phyloP scores from a whole-genome alignment of 2,329 filamentous ascomycete genomes.

The Ophiocordyceps sinensis region DNA sequence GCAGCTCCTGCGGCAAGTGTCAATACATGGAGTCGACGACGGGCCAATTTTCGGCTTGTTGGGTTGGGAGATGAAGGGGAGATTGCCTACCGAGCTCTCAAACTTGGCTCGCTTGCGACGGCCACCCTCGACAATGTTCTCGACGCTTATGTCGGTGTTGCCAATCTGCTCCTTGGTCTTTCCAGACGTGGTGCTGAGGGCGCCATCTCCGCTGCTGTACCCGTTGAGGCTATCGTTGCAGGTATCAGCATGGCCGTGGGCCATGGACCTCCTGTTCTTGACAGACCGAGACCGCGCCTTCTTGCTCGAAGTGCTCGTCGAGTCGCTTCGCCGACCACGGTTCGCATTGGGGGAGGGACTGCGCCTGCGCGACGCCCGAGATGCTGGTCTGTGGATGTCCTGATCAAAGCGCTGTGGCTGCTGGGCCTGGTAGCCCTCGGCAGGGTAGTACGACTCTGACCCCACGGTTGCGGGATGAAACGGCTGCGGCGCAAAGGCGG shows the following conservation, averaged over 20 bases:
- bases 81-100: slow-evolving; percentile 78
- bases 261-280: slow-evolving; percentile 46
- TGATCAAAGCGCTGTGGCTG: slow-evolving; percentile 40
- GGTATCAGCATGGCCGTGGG: slow-evolving; percentile 39
- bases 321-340: slow-evolving; percentile 63
- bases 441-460: slow-evolving; percentile 29
- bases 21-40: neutral
- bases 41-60: neutral
- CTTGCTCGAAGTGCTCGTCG: slow-evolving; percentile 46
- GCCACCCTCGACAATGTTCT: slow-evolving; percentile 95
- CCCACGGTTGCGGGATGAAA: slow-evolving; percentile 37
- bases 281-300: slow-evolving; percentile 54
- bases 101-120: slow-evolving; percentile 88
- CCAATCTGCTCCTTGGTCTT: slow-evolving; percentile 76
- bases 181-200: slow-evolving; percentile 55
- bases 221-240: slow-evolving; percentile 52
- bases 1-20: slow-evolving; percentile 58
- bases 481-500: slow-evolving; percentile 29
- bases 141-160: slow-evolving; percentile 92
- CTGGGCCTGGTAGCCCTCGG: slow-evolving; percentile 36
- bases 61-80: neutral
- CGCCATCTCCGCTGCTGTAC: slow-evolving; percentile 80
- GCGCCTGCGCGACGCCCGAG: slow-evolving; percentile 57
- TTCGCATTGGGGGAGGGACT: slow-evolving; percentile 61
- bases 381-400: slow-evolving; percentile 51